phyloP scores from a whole-genome alignment of 1,284 basidiomycete species.

The Lentinus polychrous region DNA sequence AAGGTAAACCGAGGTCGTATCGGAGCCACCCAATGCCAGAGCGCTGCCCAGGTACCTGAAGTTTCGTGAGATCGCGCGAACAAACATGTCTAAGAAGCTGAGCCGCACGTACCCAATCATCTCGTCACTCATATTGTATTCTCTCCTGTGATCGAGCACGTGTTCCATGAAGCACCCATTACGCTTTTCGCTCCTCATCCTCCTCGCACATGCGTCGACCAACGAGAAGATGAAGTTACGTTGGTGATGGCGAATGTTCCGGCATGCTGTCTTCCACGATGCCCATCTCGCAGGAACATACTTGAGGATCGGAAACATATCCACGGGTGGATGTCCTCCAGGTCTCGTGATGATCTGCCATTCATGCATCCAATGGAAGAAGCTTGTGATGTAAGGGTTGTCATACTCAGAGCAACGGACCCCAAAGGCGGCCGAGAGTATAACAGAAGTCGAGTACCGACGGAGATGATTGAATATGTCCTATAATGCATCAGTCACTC shows the following conservation, averaged over 20 bases:
- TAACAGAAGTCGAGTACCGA: conserved; percentile 22
- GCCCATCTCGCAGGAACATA: conserved; percentile 28
- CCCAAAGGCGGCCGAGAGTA: conserved; percentile 25
- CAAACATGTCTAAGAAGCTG: not conserved
- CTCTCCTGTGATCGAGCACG: conserved; percentile 4
- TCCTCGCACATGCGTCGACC: conserved; percentile 9
- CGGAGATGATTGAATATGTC: conserved; percentile 21
- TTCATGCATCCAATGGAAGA: conserved; percentile 21
- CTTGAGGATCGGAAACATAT: conserved; percentile 27
- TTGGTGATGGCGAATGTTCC: conserved; percentile 18
- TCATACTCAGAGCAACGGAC: conserved; percentile 23
- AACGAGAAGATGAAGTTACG: conserved; percentile 18
- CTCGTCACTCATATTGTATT: conserved; percentile 6
- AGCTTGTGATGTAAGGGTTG: conserved; percentile 17
- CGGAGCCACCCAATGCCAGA: not conserved
- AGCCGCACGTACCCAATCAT: conserved; percentile 9
- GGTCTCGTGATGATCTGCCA: conserved; percentile 23
- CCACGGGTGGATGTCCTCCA: conserved; percentile 28
- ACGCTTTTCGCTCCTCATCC: conserved; percentile 4
- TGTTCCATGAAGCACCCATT: conserved; percentile 14
- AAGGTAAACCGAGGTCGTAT: conserved; percentile 10
- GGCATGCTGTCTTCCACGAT: conserved; percentile 24
- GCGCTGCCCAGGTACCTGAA: too few species aligned
- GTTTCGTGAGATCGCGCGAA: not conserved
- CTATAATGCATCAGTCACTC: conserved; percentile 10